Percentiles rank a stretch among this genome's conserved stretches.
Conservation (phyloP, 1,284 basidiomycete genomes). For the Athelia sp. region DNA sequence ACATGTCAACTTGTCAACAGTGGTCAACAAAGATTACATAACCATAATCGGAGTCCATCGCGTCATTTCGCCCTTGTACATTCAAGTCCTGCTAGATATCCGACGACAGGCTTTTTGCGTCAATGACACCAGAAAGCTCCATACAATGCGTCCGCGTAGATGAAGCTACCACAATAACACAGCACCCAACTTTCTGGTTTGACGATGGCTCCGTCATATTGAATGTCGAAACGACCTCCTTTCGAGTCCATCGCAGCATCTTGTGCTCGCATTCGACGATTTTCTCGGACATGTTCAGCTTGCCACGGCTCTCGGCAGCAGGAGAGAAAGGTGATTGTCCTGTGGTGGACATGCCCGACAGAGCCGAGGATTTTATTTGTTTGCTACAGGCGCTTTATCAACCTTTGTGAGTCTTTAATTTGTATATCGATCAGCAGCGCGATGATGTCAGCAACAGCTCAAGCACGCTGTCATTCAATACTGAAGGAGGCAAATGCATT, state of each 20-base stretch:
- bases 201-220: conserved; percentile 16
- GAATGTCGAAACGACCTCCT: conserved; percentile 13
- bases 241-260: conserved; percentile 16
- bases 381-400: conserved; percentile 18
- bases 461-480: neutral
- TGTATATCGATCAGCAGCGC: neutral
- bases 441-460: neutral
- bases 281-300: conserved; percentile 16
- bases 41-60: too few relatives aligned
- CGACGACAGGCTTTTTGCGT: too few relatives aligned
- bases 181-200: conserved; percentile 14
- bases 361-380: conserved; percentile 12
- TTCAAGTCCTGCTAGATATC: too few relatives aligned
- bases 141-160: too few relatives aligned
- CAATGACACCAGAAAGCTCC: too few relatives aligned
- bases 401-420: conserved; percentile 12
- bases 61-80: too few relatives aligned
- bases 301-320: conserved; percentile 12
- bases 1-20: too few relatives aligned
- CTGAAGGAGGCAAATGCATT: neutral
- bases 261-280: conserved; percentile 12
- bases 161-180: too few relatives aligned
- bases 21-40: too few relatives aligned
- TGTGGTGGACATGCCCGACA: conserved; percentile 14
- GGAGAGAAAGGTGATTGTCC: conserved; percentile 15